Conservation (phyloP, 768 basidiomycete species). For the Boletellus ananas region DNA sequence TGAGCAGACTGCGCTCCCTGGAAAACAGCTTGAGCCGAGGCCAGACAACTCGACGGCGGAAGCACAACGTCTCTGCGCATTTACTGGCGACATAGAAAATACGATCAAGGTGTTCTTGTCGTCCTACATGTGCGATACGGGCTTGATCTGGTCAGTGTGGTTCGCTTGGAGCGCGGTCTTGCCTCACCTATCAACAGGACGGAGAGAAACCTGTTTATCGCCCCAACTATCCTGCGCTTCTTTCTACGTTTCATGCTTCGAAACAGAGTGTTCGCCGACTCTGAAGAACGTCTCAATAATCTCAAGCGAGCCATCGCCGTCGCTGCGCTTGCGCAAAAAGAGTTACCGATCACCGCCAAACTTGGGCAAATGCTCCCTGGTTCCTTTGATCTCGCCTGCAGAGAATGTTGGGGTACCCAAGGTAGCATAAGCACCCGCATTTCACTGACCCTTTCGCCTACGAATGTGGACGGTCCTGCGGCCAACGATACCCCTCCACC, state of each 20-base stretch:
- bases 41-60: constrained; percentile 10
- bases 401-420: constrained; percentile 46
- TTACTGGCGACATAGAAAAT: constrained; percentile 60
- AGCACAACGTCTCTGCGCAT: constrained; percentile 37
- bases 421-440: constrained; percentile 29
- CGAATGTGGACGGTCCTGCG: not conserved
- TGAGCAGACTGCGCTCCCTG: constrained; percentile 27
- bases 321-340: constrained; percentile 34
- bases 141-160: constrained; percentile 54
- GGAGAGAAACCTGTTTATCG: constrained; percentile 38
- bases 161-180: not conserved
- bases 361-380: constrained; percentile 39
- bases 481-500: not conserved
- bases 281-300: constrained; percentile 14
- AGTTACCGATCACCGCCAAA: constrained; percentile 41
- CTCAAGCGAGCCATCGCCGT: constrained; percentile 46
- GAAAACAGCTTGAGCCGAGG: constrained; percentile 27
- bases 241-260: constrained; percentile 45
- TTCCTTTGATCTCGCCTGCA: constrained; percentile 47
- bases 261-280: constrained; percentile 38
- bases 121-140: constrained; percentile 60
- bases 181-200: constrained; percentile 33
- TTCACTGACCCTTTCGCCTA: constrained; percentile 1
- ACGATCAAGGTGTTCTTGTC: constrained; percentile 64
- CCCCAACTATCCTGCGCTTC: constrained; percentile 43